A percentile compares a stretch with the other conserved stretches of the same genome.
These are phyloP conservation scores for Fistulinella prunicolor DNA, from an alignment of 768 basidiomycete species.

Conservation along the genomic window DNA sequence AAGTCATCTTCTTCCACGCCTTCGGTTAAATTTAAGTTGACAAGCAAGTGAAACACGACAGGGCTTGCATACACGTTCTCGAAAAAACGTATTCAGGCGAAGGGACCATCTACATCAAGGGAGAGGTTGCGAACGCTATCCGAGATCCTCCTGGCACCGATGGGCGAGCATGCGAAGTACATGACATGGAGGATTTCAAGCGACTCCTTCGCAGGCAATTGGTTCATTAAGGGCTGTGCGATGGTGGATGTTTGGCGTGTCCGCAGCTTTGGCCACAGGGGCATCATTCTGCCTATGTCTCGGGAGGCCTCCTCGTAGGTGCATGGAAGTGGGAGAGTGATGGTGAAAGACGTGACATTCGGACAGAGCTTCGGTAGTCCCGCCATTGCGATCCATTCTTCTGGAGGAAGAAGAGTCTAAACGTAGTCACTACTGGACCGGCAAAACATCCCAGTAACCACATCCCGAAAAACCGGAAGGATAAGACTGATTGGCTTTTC, in stretches of 20 bases:
- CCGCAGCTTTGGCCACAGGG: slow-evolving; percentile 12
- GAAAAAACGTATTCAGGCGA: slow-evolving; percentile 10
- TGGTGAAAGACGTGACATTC: slow-evolving; percentile 19
- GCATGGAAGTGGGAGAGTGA: slow-evolving; percentile 3
- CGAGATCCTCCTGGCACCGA: slow-evolving; percentile 7
- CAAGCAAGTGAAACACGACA: slow-evolving; percentile 1
- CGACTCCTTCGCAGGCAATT: background rate
- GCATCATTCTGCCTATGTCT: slow-evolving; percentile 18
- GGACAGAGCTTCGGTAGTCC: slow-evolving; percentile 17
- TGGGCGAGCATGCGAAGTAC: slow-evolving; percentile 2
- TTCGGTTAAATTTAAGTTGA: slow-evolving; percentile 1
- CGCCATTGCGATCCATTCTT: slow-evolving; percentile 13
- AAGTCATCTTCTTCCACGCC: background rate
- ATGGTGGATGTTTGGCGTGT: slow-evolving; percentile 14
- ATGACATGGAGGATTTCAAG: slow-evolving; percentile 15
- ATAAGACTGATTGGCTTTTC: slow-evolving; percentile 3
- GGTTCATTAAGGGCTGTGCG: slow-evolving; percentile 11
- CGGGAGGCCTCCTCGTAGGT: slow-evolving; percentile 2
- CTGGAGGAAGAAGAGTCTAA: slow-evolving; percentile 10
- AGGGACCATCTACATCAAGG: slow-evolving; percentile 5
- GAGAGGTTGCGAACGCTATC: slow-evolving; percentile 11
- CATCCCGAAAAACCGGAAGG: slow-evolving; percentile 6
- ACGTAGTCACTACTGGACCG: slow-evolving; percentile 10
- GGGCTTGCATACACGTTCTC: slow-evolving; percentile 11
- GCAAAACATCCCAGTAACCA: slow-evolving; percentile 14